These are phyloP conservation scores for Auriscalpium vulgare DNA, from an alignment of 768 basidiomycete species.

Conservation along the genomic window DNA sequence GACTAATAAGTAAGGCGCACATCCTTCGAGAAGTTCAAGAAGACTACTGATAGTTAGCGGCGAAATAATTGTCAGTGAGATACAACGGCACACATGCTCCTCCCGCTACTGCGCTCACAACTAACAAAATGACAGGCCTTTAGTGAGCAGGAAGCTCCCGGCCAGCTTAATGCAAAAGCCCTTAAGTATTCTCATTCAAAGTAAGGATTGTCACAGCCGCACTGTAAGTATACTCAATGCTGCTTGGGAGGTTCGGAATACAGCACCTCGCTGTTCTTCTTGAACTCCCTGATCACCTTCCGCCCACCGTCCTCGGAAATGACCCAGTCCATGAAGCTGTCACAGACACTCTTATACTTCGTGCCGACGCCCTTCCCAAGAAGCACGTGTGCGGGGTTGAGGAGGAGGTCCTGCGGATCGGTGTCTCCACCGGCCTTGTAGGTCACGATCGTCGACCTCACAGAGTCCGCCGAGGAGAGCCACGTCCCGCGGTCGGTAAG, in stretches of 20 bases:
- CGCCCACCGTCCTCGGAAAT: slow-evolving; percentile 33
- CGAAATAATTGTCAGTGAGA: too few relatives aligned
- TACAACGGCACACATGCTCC: too few relatives aligned
- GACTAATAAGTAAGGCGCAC: too few relatives aligned
- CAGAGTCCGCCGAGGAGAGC: slow-evolving; percentile 31
- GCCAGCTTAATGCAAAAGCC: too few relatives aligned
- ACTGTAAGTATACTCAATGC: not conserved
- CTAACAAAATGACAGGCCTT: too few relatives aligned
- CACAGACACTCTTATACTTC: slow-evolving; percentile 15
- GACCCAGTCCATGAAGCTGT: slow-evolving; percentile 39
- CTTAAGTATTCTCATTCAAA: too few relatives aligned
- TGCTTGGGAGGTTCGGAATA: slow-evolving; percentile 17
- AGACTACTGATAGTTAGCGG: too few relatives aligned
- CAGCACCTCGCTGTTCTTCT: slow-evolving; percentile 25
- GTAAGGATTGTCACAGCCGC: too few relatives aligned
- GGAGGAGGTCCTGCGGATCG: slow-evolving; percentile 20
- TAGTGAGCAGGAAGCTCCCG: too few relatives aligned
- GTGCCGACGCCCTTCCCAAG: slow-evolving; percentile 21
- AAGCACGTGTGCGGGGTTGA: slow-evolving; percentile 43
- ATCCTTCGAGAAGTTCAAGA: too few relatives aligned
- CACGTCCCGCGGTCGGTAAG: slow-evolving; percentile 44
- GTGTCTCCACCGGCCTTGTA: slow-evolving; percentile 36
- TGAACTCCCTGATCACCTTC: slow-evolving; percentile 29
- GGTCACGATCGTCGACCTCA: slow-evolving; percentile 27
- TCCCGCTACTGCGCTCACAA: too few relatives aligned